Evolutionary conservation across 2,329 filamentous ascomycete genomes (phyloP), one percentile per base, ranked within the genome.

Genomic region (Lasiodiplodia sp.): DNA sequence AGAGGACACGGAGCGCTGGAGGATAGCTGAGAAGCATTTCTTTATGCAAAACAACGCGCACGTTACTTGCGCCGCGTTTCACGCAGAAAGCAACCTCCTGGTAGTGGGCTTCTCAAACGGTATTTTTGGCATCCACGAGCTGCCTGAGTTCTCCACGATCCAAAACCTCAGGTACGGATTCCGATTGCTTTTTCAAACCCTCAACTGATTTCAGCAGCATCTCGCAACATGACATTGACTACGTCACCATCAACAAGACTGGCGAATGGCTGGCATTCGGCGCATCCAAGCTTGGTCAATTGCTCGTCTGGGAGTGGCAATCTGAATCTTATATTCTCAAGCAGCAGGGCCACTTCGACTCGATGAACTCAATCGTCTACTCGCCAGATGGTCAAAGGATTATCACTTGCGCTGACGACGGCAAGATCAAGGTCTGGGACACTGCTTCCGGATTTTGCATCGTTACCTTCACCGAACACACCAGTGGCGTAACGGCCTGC

Each of bases 271-370:
- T 99, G 25, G 96, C 96, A 0, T 97, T 99, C 79, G 96, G 95
- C 16, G 96, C 96, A 0, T 97, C 96, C 2, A 96, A 96, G 75
- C 86, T 97, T 5, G 96, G 96, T 0, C 96, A 99, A 78, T 85
- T 99, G n/a, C 83, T 99, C 4, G 96, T 99, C 4, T 99, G 96
- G 96, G 96, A 99, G 79, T 99, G 96, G 94, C 95, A 98, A 78
- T 99, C 96, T 0, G 96, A 99, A 80, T 98, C 95, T 6, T 99
- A 99, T 79, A 96, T 99, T 69, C 84, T 99, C 58, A 99, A 99
- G 81, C 96, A 99, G 77, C 96, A 98, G 80, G 96, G 95, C 0
- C 96, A 99, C 80, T 94, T 97, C 72, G 96, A 99, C 78, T 92
- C 93, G 2, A 94, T 98, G 88, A 98, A 98, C 79, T 88, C 94